Evolutionary conservation across 495 filamentous ascomycete genomes (phyloP).

Genomic region (Hypoxylon crocopeplum): DNA sequence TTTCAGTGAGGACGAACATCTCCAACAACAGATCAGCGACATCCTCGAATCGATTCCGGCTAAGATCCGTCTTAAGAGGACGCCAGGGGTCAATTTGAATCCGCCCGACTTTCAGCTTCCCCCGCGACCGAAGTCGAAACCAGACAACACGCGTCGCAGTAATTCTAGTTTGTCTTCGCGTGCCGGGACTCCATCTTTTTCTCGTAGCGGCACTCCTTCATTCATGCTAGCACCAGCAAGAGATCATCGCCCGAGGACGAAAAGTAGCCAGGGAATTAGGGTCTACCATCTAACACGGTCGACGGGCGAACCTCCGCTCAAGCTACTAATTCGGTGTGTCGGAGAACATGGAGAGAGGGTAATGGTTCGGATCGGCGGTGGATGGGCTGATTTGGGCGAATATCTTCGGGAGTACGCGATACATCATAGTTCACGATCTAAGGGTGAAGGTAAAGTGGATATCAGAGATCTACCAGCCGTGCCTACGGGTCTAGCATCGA

Average conservation of each 20-base stretch:
- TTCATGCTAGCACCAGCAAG: conserved; percentile 69
- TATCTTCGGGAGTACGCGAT: conserved; percentile 92
- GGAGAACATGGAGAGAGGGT: conserved; percentile 90
- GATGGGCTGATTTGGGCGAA: conserved; percentile 94
- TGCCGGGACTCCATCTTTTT: conserved; percentile 42
- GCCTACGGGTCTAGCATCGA: conserved; percentile 40
- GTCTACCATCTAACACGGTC: conserved; percentile 91
- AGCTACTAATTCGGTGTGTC: conserved; percentile 89
- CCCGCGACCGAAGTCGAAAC: conserved; percentile 43
- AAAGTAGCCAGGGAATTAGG: conserved; percentile 72
- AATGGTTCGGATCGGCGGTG: conserved; percentile 96
- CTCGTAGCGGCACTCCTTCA: conserved; percentile 68
- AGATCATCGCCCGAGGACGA: conserved; percentile 50
- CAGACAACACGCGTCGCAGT: conserved; percentile 48
- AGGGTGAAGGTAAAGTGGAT: conserved; percentile 59
- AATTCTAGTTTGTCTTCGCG: conserved; percentile 51
- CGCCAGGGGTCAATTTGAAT: conserved; percentile 55
- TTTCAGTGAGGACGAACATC: conserved; percentile 61
- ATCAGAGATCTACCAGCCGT: conserved; percentile 60
- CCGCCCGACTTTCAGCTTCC: conserved; percentile 56
- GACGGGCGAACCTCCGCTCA: conserved; percentile 83
- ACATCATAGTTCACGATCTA: conserved; percentile 77
- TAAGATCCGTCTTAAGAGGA: conserved; percentile 74
- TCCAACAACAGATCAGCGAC: conserved; percentile 85
- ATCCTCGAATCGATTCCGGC: conserved; percentile 83